Conservation (phyloP, 495 filamentous ascomycete species). For the Astrocystis sublimbata region DNA sequence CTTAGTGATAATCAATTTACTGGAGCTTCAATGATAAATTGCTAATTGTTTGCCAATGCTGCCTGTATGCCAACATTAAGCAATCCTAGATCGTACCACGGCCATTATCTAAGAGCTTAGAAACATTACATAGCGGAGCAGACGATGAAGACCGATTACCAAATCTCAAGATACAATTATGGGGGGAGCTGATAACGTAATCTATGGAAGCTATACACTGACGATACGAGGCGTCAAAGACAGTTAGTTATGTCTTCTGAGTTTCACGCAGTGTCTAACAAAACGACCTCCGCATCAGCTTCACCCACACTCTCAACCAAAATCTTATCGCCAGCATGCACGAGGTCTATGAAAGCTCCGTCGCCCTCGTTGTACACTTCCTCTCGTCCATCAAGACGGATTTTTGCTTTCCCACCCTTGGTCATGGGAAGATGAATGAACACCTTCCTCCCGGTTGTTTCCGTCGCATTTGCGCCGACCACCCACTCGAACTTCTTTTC, state of each 20-base stretch:
- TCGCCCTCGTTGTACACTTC: slow-evolving; percentile 71
- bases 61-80: no score
- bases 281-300: slow-evolving; percentile 65
- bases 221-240: background rate
- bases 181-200: no score
- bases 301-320: slow-evolving; percentile 64
- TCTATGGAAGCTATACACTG: no score
- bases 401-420: slow-evolving; percentile 65
- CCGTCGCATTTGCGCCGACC: slow-evolving; percentile 56
- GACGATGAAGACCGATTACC: no score
- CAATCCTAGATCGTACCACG: background rate
- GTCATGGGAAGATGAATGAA: slow-evolving; percentile 78
- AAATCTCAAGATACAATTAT: no score
- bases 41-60: no score
- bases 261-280: slow-evolving; percentile 57
- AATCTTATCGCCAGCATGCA: slow-evolving; percentile 59
- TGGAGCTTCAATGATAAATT: no score
- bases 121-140: background rate
- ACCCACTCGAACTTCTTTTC: slow-evolving; percentile 59
- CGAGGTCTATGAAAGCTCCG: slow-evolving; percentile 65
- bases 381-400: slow-evolving; percentile 62
- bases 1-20: no score
- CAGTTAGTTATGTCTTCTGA: background rate
- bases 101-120: background rate
- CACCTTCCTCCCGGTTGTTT: slow-evolving; percentile 62